Percentiles rank a stretch among this genome's conserved stretches.
Conservation (phyloP, 140 eudicot genomes). For the Ambrosia hybrid region DNA sequence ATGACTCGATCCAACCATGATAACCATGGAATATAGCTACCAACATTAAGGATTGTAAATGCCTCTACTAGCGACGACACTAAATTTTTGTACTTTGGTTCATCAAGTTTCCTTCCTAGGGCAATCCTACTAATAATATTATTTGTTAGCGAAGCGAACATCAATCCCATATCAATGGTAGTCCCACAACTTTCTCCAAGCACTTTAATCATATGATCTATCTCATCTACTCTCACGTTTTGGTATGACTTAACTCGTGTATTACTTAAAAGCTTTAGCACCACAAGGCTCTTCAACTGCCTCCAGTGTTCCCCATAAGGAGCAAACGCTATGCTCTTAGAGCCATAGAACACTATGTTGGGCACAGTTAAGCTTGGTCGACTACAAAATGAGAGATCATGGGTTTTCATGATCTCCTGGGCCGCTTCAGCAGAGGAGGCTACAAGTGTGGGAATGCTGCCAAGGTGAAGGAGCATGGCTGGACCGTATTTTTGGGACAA, state of each 20-base stretch:
- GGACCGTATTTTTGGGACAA: not conserved
- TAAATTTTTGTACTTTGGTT: not conserved
- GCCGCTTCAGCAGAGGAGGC: too few species aligned
- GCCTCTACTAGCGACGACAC: not conserved
- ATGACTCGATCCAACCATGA: not conserved
- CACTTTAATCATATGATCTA: not conserved
- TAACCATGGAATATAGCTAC: slow-evolving; percentile 6
- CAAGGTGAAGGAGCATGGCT: too few species aligned
- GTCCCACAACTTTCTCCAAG: not conserved
- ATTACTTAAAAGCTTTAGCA: too few species aligned
- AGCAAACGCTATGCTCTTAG: not conserved
- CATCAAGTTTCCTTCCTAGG: not conserved
- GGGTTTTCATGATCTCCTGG: not conserved
- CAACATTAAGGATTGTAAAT: not conserved
- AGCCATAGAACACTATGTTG: slow-evolving; percentile 1
- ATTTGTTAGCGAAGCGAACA: not conserved
- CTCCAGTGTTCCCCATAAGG: not conserved
- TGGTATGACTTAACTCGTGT: slow-evolving; percentile 14
- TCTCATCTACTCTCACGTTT: not conserved
- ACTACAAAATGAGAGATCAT: slow-evolving; percentile 9
- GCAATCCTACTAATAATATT: not conserved
- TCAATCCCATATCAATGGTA: not conserved
- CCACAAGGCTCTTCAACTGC: too few species aligned
- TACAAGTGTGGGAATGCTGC: too few species aligned
- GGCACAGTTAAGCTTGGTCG: not conserved